phyloP scores from a whole-genome alignment of 2,329 filamentous ascomycete genomes.

The Aspergillus floridensis region DNA sequence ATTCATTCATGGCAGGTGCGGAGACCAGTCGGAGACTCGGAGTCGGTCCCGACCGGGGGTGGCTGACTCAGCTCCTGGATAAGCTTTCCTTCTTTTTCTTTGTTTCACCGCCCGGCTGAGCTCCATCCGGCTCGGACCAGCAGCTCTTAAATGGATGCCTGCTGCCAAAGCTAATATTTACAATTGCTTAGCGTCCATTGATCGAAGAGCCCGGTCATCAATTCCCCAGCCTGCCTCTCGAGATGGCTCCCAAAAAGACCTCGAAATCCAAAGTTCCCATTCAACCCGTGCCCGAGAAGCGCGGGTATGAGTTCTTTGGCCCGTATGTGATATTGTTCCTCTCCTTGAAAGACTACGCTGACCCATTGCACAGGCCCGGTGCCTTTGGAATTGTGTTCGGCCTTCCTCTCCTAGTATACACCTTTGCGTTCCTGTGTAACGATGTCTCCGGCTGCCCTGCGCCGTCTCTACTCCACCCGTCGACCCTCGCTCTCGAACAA shows the following conservation, averaged over 20 bases:
- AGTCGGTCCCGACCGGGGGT: not conserved
- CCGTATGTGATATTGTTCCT: conserved; percentile 38
- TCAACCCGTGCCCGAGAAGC: conserved; percentile 40
- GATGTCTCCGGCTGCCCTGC: conserved; percentile 88
- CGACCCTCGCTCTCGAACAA: conserved; percentile 65
- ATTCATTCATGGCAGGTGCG: conserved; percentile 6
- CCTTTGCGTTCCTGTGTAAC: conserved; percentile 84
- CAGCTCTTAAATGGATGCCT: not conserved
- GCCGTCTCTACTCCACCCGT: conserved; percentile 72
- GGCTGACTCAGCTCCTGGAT: not conserved
- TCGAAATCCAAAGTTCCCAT: conserved; percentile 31
- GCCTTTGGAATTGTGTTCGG: conserved; percentile 75
- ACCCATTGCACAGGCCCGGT: conserved; percentile 58
- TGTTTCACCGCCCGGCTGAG: conserved; percentile 1
- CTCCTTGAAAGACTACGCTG: not conserved
- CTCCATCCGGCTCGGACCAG: conserved; percentile 5
- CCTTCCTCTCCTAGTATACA: conserved; percentile 74
- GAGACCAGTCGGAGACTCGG: conserved; percentile 1
- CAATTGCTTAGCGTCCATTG: not conserved
- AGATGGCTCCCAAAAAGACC: conserved; percentile 35
- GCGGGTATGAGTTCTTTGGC: conserved; percentile 49
- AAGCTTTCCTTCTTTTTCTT: not conserved
- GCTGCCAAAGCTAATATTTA: not conserved
- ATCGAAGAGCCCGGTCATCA: not conserved
- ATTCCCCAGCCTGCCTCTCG: not conserved